Evolutionary conservation across 805 yeast genomes (phyloP).

Genomic region (Clavispora fructus): DNA sequence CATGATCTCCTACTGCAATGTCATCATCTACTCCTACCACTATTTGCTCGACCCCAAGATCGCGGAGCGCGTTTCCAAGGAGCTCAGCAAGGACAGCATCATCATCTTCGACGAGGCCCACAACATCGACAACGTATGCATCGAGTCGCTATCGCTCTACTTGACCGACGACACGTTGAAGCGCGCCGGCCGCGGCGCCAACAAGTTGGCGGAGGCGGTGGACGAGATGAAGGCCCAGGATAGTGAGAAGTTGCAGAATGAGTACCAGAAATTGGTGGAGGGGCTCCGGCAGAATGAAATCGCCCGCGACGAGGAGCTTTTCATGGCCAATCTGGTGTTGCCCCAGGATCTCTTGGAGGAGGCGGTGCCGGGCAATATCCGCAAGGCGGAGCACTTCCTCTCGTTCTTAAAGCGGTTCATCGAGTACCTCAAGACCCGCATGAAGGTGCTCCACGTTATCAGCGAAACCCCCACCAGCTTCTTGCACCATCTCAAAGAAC

Average conservation of each 20-base stretch:
- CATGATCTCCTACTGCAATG: slow-evolving; percentile 92
- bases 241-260: slow-evolving; percentile 78
- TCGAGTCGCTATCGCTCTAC: slow-evolving; percentile 88
- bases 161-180: slow-evolving; percentile 85
- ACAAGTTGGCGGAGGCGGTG: slow-evolving; percentile 70
- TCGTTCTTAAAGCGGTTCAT: slow-evolving; percentile 89
- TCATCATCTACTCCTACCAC: slow-evolving; percentile 94
- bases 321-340: slow-evolving; percentile 82
- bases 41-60: slow-evolving; percentile 94
- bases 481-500: slow-evolving; percentile 84
- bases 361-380: slow-evolving; percentile 94
- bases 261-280: slow-evolving; percentile 84
- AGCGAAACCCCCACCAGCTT: slow-evolving; percentile 97
- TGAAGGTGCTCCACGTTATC: slow-evolving; percentile 95
- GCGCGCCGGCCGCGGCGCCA: slow-evolving; percentile 84
- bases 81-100: slow-evolving; percentile 86
- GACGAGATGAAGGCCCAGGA: slow-evolving; percentile 80
- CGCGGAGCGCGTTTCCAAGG: slow-evolving; percentile 90
- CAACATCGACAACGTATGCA: slow-evolving; percentile 97
- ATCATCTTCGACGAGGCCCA: slow-evolving; percentile 98
- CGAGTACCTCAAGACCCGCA: slow-evolving; percentile 91
- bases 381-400: slow-evolving; percentile 95
- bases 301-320: slow-evolving; percentile 53
- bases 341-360: slow-evolving; percentile 83
- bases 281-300: slow-evolving; percentile 83